These are phyloP conservation scores for Xylariomycetidae sp. DNA, from an alignment of 2,329 filamentous ascomycete genomes.

Conservation along the genomic window DNA sequence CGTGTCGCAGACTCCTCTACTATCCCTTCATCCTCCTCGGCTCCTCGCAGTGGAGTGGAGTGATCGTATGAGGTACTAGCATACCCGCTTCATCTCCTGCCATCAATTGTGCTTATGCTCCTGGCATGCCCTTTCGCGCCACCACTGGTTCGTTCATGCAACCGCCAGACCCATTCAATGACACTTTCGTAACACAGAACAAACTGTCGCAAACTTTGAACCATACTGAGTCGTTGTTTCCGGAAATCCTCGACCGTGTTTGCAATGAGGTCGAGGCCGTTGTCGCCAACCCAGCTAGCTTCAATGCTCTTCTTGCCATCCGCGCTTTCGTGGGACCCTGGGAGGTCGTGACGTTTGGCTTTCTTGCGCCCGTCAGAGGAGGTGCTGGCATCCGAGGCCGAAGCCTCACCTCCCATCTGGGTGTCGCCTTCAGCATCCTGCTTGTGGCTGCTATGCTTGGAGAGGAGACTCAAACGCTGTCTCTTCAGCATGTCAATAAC, in stretches of 20 bases:
- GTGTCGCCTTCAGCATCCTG: slow-evolving; percentile 40
- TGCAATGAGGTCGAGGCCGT: slow-evolving; percentile 72
- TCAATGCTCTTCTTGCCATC: slow-evolving; percentile 36
- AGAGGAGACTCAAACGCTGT: slow-evolving; percentile 55
- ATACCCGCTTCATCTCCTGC: no score
- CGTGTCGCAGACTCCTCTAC: no score
- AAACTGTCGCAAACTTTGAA: slow-evolving; percentile 88
- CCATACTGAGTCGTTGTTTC: slow-evolving; percentile 86
- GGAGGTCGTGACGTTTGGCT: slow-evolving; percentile 6
- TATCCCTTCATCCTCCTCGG: no score
- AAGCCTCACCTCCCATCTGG: no score
- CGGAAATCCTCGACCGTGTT: slow-evolving; percentile 89
- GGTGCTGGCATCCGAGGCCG: slow-evolving; percentile 19
- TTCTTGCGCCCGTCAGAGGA: slow-evolving; percentile 23
- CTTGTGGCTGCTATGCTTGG: slow-evolving; percentile 13
- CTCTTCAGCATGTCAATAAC: slow-evolving; percentile 95
- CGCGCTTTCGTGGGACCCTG: slow-evolving; percentile 2
- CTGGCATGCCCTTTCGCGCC: slow-evolving; percentile 16
- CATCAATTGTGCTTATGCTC: no score
- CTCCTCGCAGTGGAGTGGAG: no score
- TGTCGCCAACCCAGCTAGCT: slow-evolving; percentile 61
- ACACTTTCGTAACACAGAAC: slow-evolving; percentile 96
- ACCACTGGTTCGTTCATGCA: slow-evolving; percentile 32
- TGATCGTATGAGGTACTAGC: no score
- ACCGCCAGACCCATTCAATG: slow-evolving; percentile 69